A percentile compares a stretch with the other conserved stretches of the same genome.
phyloP scores from a whole-genome alignment of 495 filamentous ascomycete genomes.

The Trichocladium uniseriatum region DNA sequence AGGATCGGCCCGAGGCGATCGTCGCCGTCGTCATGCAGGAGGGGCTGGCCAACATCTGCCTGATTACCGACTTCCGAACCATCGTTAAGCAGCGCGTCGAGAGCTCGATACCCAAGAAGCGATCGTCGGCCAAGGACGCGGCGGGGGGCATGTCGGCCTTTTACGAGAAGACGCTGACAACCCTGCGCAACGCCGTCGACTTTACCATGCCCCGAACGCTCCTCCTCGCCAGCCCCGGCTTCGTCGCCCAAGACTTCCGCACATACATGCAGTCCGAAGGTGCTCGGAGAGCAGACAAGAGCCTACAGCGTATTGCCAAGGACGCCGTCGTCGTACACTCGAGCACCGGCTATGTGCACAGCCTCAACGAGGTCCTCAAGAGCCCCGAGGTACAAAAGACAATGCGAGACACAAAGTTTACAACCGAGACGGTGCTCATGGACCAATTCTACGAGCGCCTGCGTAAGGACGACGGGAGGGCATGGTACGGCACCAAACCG shows the following conservation, averaged over 20 bases:
- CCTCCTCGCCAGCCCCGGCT: conserved; percentile 85
- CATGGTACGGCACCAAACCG: conserved; percentile 83
- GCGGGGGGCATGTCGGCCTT: conserved; percentile 73
- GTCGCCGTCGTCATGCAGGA: conserved; percentile 93
- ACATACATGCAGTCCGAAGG: conserved; percentile 70
- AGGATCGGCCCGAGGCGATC: conserved; percentile 66
- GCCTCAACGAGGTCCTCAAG: conserved; percentile 75
- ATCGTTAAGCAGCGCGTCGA: conserved; percentile 83
- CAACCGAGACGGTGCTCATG: conserved; percentile 74
- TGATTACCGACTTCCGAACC: conserved; percentile 86
- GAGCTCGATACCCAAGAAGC: conserved; percentile 71
- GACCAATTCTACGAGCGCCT: conserved; percentile 74
- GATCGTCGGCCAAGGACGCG: conserved; percentile 51
- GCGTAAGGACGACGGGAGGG: conserved; percentile 76
- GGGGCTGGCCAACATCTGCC: conserved; percentile 83
- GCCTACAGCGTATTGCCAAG: conserved; percentile 48
- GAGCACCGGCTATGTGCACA: conserved; percentile 73
- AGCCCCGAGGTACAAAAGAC: conserved; percentile 64
- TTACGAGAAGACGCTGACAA: conserved; percentile 66
- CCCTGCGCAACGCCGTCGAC: conserved; percentile 69
- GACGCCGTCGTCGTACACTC: conserved; percentile 71
- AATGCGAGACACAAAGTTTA: conserved; percentile 77
- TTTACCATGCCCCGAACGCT: conserved; percentile 59
- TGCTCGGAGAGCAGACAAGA: conserved; percentile 54
- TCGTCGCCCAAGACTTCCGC: conserved; percentile 71